phyloP scores from a whole-genome alignment of 2,329 filamentous ascomycete genomes.

The Clarireedia sp. region DNA sequence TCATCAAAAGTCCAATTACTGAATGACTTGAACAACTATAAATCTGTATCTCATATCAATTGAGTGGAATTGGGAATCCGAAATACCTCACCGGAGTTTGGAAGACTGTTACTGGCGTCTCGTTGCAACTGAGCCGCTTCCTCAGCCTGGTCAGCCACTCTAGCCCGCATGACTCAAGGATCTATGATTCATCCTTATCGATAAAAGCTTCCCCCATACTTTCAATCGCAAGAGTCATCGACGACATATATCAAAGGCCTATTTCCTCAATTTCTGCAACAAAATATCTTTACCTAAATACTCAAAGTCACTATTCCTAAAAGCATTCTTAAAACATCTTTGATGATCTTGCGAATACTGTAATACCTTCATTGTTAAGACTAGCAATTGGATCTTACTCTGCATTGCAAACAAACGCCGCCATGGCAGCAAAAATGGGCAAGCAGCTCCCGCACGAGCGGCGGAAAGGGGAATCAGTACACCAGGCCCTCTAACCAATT shows the following conservation, averaged over 20 bases:
- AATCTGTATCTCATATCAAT: too few species aligned
- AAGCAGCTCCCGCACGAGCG: conserved; percentile 66
- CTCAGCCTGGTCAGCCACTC: not conserved
- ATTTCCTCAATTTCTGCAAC: too few species aligned
- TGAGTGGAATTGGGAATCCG: not conserved
- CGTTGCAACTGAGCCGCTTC: too few species aligned
- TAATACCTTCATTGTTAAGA: not conserved
- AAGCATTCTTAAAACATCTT: not conserved
- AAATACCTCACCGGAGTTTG: not conserved
- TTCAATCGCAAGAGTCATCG: conserved; percentile 14
- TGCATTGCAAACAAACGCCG: not conserved
- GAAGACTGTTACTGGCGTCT: too few species aligned
- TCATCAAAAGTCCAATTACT: too few species aligned
- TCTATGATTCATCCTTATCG: conserved; percentile 26
- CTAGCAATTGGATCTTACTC: not conserved
- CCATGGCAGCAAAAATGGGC: conserved; percentile 41
- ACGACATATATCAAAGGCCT: not conserved
- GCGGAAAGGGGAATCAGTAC: conserved; percentile 78
- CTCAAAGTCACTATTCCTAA: not conserved
- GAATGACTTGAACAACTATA: too few species aligned
- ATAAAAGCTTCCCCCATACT: conserved; percentile 24
- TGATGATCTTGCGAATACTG: conserved; percentile 19
- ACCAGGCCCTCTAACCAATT: conserved; percentile 20
- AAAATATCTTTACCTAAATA: too few species aligned
- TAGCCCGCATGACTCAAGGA: conserved; percentile 13